phyloP scores from a whole-genome alignment of 441 rosid genomes.

The Adansonia gregorii region DNA sequence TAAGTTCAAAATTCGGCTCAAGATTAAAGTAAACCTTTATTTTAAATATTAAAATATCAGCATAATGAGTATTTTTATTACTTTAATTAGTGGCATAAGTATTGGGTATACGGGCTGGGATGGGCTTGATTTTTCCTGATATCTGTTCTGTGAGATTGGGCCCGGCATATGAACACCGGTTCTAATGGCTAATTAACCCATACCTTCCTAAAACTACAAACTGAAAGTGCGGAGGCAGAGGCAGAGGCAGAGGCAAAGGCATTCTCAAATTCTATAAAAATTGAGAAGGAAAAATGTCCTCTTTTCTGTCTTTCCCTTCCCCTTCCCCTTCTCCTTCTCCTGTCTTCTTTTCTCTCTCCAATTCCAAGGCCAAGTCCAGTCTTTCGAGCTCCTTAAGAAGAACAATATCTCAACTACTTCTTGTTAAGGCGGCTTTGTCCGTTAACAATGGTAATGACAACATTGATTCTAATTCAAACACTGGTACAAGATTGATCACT shows the following conservation, averaged over 20 bases:
- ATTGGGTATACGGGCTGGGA: background rate
- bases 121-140: background rate
- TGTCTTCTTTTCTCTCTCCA: slow-evolving; percentile 19
- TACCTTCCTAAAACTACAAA: background rate
- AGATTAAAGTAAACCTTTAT: no score
- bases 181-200: background rate
- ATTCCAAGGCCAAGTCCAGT: slow-evolving; percentile 29
- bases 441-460: slow-evolving; percentile 17
- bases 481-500: slow-evolving; percentile 55
- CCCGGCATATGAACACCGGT: background rate
- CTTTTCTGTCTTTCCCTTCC: background rate
- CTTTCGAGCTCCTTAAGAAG: slow-evolving; percentile 16
- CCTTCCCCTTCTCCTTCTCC: slow-evolving; percentile 16
- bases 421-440: slow-evolving; percentile 34
- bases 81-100: background rate
- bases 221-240: background rate
- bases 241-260: background rate
- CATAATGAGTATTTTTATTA: no score
- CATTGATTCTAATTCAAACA: slow-evolving; percentile 33
- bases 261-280: no score
- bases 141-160: background rate
- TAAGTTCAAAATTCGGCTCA: no score
- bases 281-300: slow-evolving; percentile 25
- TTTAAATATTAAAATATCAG: no score
- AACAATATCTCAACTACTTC: slow-evolving; percentile 21